These are phyloP conservation scores for Hansenula sp. DNA, from an alignment of 1,139 yeast genomes.

Conservation along the genomic window DNA sequence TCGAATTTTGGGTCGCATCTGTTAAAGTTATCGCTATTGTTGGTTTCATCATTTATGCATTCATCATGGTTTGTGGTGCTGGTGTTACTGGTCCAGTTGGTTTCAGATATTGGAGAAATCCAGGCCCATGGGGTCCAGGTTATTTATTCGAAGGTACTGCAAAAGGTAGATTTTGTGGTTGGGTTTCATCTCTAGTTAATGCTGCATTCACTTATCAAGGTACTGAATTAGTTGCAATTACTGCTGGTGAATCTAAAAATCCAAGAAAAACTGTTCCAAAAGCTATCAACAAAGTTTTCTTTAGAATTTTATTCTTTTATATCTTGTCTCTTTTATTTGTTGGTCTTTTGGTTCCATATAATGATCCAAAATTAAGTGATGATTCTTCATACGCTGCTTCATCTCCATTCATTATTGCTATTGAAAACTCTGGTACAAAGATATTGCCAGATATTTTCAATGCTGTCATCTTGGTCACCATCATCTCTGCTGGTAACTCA, in stretches of 20 bases:
- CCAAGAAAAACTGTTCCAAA: constrained; percentile 76
- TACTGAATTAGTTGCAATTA: constrained; percentile 68
- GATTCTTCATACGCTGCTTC: constrained; percentile 40
- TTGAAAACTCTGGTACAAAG: constrained; percentile 40
- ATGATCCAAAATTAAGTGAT: constrained; percentile 49
- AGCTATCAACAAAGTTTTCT: constrained; percentile 74
- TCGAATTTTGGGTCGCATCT: constrained; percentile 66
- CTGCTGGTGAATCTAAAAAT: constrained; percentile 76
- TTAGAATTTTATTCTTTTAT: constrained; percentile 72
- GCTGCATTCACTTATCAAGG: constrained; percentile 81
- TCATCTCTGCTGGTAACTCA: constrained; percentile 63
- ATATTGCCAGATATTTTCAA: constrained; percentile 56
- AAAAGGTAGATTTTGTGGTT: constrained; percentile 55
- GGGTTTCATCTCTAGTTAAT: constrained; percentile 57
- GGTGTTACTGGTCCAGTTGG: constrained; percentile 67
- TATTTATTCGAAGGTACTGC: constrained; percentile 34
- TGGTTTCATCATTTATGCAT: constrained; percentile 66
- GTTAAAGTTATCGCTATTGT: constrained; percentile 66
- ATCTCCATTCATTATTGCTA: constrained; percentile 57
- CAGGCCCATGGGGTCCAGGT: constrained; percentile 59
- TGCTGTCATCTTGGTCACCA: constrained; percentile 48
- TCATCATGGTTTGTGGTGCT: constrained; percentile 72
- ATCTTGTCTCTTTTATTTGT: constrained; percentile 62
- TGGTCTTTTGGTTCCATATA: constrained; percentile 70
- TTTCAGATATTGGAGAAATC: constrained; percentile 66